Percentiles rank a stretch among this genome's conserved stretches.
These are phyloP conservation scores for Podila epicladia DNA, from an alignment of 192 early-diverging fungal species.

Conservation along the genomic window DNA sequence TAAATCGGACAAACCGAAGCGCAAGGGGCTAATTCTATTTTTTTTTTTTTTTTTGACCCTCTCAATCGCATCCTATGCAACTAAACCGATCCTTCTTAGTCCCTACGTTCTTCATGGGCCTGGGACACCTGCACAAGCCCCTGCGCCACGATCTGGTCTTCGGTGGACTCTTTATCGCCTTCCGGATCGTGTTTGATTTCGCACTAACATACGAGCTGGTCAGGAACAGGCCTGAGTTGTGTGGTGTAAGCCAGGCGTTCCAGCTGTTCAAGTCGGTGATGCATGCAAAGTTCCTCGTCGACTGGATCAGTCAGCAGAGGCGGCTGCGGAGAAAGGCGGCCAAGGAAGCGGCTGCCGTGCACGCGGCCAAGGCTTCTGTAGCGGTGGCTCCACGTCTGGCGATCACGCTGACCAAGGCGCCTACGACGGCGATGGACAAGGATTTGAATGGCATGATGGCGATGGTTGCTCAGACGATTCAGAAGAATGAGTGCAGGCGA, in stretches of 20 bases:
- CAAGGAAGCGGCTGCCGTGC: neutral
- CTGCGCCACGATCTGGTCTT: slow-evolving; percentile 30
- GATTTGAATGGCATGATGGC: too few relatives aligned
- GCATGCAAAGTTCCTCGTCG: slow-evolving; percentile 26
- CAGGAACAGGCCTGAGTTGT: slow-evolving; percentile 2
- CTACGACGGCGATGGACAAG: too few relatives aligned
- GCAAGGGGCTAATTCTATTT: too few relatives aligned
- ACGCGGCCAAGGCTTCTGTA: too few relatives aligned
- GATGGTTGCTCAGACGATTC: too few relatives aligned
- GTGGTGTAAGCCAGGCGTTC: neutral
- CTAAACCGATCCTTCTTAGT: neutral
- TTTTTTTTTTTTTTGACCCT: neutral
- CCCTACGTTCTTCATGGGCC: slow-evolving; percentile 29
- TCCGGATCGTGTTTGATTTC: slow-evolving; percentile 24
- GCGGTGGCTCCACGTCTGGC: too few relatives aligned
- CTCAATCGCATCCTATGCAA: too few relatives aligned
- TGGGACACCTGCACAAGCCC: slow-evolving; percentile 19
- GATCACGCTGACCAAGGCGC: too few relatives aligned
- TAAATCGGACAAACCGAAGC: too few relatives aligned
- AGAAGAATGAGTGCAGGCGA: too few relatives aligned
- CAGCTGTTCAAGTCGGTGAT: slow-evolving; percentile 25
- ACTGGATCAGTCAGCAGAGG: slow-evolving; percentile 34
- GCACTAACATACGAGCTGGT: slow-evolving; percentile 18
- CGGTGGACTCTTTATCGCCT: slow-evolving; percentile 4
- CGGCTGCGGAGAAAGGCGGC: neutral